Percentiles rank a stretch among this genome's conserved stretches.
phyloP scores from a whole-genome alignment of 306 rosid species.

The Coriaria nepalensis region DNA sequence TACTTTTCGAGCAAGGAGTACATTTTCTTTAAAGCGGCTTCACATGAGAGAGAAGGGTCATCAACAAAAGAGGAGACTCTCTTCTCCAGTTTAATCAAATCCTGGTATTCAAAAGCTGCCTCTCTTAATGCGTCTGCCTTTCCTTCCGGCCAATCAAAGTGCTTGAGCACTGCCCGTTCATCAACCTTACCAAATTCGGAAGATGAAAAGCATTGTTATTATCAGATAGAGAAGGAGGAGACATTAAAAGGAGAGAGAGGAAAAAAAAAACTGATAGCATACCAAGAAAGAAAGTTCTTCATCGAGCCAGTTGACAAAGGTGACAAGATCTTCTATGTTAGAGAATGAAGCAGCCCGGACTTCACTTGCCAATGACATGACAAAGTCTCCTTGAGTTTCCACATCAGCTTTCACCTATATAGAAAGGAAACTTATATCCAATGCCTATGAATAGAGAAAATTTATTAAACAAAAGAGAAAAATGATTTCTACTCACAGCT shows the following conservation, averaged over 20 bases:
- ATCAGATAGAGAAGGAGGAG: not conserved
- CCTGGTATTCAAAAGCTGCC: constrained; percentile 94
- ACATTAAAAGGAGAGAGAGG: too few relatives aligned
- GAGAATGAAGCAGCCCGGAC: constrained; percentile 83
- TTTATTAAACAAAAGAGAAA: constrained; percentile 5
- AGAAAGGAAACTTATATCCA: not conserved
- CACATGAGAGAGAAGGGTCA: constrained; percentile 76
- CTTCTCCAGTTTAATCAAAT: constrained; percentile 80
- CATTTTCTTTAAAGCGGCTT: constrained; percentile 88
- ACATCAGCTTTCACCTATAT: constrained; percentile 83
- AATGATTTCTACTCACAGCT: constrained; percentile 45
- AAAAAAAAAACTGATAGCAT: constrained; percentile 10
- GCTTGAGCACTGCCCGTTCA: constrained; percentile 96
- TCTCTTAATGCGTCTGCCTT: constrained; percentile 98
- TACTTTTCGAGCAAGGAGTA: constrained; percentile 95
- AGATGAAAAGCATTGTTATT: constrained; percentile 12
- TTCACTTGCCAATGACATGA: constrained; percentile 81
- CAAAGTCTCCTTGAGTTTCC: constrained; percentile 92
- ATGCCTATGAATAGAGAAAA: not conserved
- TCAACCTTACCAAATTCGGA: constrained; percentile 50
- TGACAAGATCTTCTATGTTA: constrained; percentile 53
- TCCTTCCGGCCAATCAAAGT: constrained; percentile 99
- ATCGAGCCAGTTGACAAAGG: constrained; percentile 97
- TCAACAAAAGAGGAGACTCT: constrained; percentile 63
- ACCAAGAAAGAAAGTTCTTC: constrained; percentile 73